Evolutionary conservation across 2,329 filamentous ascomycete species (phyloP), one percentile per base, ranked within the genome.

Genomic region (Phoma herbarum): DNA sequence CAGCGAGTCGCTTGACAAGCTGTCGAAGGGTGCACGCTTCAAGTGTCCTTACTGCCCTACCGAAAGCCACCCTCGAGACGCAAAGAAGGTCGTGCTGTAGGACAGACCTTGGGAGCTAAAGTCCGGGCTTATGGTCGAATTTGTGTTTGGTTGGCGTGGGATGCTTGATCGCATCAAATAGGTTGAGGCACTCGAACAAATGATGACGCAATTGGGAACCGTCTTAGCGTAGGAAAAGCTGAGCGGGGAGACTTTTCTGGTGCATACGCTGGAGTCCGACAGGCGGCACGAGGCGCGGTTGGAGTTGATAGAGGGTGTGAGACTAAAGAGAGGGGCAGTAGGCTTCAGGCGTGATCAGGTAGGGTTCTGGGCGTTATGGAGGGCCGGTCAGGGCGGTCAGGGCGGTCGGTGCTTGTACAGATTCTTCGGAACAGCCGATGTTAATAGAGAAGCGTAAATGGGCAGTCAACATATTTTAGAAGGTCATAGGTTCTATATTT

Each of bases 11-110:
- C 80, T 99, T 49, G 86, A 90, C 60, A 88, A 88, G 71, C 83
- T 98, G 41, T 88, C 88, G 53, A 96, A 96, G 78, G 89, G 90
- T 0, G 85, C 82, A 41, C 83, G 90, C 59, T 96, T 96, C 83
- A 99, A 99, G 77, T 99, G 95, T 71, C 95, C 95, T 0, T 99
- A 99, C 75, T 99, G 95, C 73, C 95, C 95, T 0, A 87, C 81
- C 28, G 94, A 98, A 78, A 92, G 92, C 44, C 84, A 89, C 64
- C 82, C 90, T 1, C 88, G 86, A 65, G 92, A 97, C 53, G 92
- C 93, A 7, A 68, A 62, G 52, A 75, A 74, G 51, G 73, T 77
- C 31, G 69, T 74, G 26, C 60, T 77, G 58, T 77, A 70, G 65
- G 37, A 49, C 39, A 58, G 49, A 41, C 39, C 23, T 22, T 39